A percentile compares a stretch with the other conserved stretches of the same genome.
Evolutionary conservation across 225 moss, liverwort and hornwort genomes (phyloP).

Genomic region (Asterella californica): DNA sequence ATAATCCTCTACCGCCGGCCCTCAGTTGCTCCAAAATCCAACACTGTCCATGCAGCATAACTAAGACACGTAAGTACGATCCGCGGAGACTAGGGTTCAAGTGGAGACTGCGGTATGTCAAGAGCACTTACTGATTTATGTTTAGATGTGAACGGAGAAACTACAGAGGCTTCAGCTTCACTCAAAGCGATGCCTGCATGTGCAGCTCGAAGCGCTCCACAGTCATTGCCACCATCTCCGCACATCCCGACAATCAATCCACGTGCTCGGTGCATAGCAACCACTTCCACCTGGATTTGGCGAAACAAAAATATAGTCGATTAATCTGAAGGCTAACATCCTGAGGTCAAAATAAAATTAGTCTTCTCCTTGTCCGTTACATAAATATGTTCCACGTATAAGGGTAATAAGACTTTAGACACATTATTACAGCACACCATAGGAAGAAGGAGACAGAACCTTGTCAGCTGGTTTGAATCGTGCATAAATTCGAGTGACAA

Average conservation of each 20-base stretch:
- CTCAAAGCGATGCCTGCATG: conserved; percentile 86
- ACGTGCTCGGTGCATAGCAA: conserved; percentile 65
- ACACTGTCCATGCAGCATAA: too few species aligned
- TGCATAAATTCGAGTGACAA: conserved; percentile 74
- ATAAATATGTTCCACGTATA: too few species aligned
- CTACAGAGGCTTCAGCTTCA: conserved; percentile 90
- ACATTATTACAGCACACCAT: too few species aligned
- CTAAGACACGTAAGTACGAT: background rate
- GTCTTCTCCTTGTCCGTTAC: background rate
- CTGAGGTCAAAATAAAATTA: background rate
- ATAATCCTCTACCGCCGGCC: too few species aligned
- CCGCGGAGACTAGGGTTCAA: too few species aligned
- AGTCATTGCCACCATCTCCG: conserved; percentile 93
- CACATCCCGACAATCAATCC: conserved; percentile 93
- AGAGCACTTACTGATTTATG: conserved; percentile 60
- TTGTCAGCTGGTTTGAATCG: conserved; percentile 84
- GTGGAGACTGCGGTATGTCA: background rate
- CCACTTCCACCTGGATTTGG: conserved; percentile 64
- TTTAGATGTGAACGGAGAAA: conserved; percentile 82
- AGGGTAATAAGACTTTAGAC: too few species aligned
- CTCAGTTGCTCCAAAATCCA: background rate
- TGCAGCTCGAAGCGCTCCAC: conserved; percentile 75
- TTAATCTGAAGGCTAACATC: background rate
- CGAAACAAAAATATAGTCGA: background rate
- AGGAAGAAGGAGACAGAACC: conserved; percentile 25